Evolutionary conservation across 2,329 filamentous ascomycete species (phyloP).

Genomic region (Colletotrichum siamense): DNA sequence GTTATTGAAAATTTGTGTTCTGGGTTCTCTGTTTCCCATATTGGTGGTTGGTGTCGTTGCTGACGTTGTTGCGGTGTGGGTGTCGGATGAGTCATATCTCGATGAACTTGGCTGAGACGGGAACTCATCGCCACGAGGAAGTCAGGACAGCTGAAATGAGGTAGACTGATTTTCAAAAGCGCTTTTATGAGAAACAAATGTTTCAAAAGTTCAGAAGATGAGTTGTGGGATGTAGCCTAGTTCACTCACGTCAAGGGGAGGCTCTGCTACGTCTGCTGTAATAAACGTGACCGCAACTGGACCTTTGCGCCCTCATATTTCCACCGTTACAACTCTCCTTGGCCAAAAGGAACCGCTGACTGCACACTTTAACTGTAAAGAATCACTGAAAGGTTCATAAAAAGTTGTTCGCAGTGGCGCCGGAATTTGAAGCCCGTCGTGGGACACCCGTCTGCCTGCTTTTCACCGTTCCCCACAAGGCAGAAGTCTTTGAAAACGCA

Average conservation of each 20-base stretch:
- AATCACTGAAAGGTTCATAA: rapidly evolving
- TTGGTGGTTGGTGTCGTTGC: not conserved
- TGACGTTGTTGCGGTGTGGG: not conserved
- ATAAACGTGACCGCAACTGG: not conserved
- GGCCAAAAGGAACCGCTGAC: rapidly evolving
- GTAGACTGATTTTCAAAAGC: rapidly evolving
- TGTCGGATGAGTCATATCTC: not conserved
- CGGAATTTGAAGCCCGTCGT: not conserved
- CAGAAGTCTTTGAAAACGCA: not conserved
- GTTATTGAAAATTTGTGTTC: too few species aligned
- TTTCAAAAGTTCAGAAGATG: not conserved
- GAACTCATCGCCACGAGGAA: not conserved
- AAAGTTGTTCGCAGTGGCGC: not conserved
- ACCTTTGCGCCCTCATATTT: not conserved
- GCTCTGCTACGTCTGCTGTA: not conserved
- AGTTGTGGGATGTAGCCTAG: not conserved
- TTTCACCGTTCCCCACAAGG: not conserved
- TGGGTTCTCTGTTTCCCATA: too few species aligned
- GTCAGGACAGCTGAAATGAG: not conserved
- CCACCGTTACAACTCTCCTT: not conserved
- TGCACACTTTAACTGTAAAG: rapidly evolving
- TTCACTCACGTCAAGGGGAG: rapidly evolving
- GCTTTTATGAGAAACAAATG: not conserved
- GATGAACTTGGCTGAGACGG: not conserved
- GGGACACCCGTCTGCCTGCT: not conserved